A percentile compares a stretch with the other conserved stretches of the same genome.
Conservation (phyloP, 305 asterid genomes). For the Fraxinus greggii region DNA sequence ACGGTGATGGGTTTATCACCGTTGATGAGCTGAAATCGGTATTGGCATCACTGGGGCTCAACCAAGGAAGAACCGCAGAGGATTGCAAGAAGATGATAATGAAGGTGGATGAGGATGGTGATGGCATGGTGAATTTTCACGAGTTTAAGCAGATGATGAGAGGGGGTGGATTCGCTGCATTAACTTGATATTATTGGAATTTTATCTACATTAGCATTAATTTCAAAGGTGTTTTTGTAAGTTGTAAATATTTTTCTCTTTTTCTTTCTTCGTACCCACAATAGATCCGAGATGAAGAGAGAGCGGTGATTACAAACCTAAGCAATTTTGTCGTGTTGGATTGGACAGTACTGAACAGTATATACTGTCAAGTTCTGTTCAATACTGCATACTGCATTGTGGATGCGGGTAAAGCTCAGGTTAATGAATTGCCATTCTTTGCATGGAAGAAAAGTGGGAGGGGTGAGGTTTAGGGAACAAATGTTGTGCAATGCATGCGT, state of each 20-base stretch:
- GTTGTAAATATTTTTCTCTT: background rate
- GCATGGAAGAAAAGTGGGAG: background rate
- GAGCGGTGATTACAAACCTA: background rate
- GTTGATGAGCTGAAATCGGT: conserved; percentile 72
- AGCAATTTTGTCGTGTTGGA: background rate
- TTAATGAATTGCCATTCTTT: background rate
- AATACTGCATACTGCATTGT: background rate
- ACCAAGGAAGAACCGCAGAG: conserved; percentile 64
- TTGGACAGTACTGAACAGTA: background rate
- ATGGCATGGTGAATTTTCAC: conserved; percentile 63
- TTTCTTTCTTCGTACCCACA: background rate
- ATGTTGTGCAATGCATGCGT: background rate
- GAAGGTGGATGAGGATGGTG: conserved; percentile 81
- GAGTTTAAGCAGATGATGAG: conserved; percentile 92
- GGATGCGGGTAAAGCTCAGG: background rate
- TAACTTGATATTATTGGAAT: conserved; percentile 20
- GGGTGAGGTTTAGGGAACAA: background rate
- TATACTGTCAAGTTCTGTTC: background rate
- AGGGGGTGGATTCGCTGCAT: conserved; percentile 74
- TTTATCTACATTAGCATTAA: background rate
- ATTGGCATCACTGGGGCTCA: conserved; percentile 59
- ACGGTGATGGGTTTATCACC: conserved; percentile 68
- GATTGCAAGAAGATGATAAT: conserved; percentile 76
- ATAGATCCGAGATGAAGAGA: background rate
- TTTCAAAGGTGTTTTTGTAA: background rate